phyloP scores from a whole-genome alignment of 2,329 filamentous ascomycete species.

The Pseudopithomyces chartarum region DNA sequence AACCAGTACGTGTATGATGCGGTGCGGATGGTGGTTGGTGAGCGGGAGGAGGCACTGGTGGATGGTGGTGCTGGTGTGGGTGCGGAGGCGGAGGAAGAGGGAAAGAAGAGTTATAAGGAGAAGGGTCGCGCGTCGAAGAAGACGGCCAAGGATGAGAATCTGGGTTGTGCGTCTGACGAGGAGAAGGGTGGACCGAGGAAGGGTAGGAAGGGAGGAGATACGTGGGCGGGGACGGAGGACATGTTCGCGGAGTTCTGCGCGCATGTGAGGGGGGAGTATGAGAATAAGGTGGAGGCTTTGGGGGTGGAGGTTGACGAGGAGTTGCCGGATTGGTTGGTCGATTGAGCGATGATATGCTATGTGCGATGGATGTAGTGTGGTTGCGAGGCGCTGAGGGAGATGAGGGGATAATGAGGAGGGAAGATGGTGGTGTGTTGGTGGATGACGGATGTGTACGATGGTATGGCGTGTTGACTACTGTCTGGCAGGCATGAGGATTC shows the following conservation, averaged over 20 bases:
- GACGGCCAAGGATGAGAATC: not conserved
- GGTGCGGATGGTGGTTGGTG: not conserved
- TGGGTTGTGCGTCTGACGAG: too few species aligned
- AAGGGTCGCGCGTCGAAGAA: conserved; percentile 3
- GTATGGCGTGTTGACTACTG: too few species aligned
- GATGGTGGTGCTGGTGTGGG: too few species aligned
- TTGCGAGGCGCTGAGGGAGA: not conserved
- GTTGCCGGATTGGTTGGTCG: not conserved
- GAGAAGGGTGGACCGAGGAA: not conserved
- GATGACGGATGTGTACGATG: too few species aligned
- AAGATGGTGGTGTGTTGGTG: too few species aligned
- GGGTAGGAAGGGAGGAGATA: too few species aligned
- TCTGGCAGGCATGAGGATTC: too few species aligned
- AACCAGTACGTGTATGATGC: conserved; percentile 1
- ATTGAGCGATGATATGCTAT: not conserved
- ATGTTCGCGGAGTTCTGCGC: not conserved
- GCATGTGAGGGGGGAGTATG: conserved; percentile 2
- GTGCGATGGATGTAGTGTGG: too few species aligned
- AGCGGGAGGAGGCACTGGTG: not conserved
- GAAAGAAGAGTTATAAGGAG: not conserved
- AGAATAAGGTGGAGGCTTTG: not conserved
- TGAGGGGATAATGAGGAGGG: too few species aligned
- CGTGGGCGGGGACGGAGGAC: not conserved
- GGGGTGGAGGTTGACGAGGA: not conserved
- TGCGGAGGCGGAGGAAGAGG: too few species aligned